Evolutionary conservation across 148 eudicot genomes (phyloP).

Genomic region (Bassia scoparia): DNA sequence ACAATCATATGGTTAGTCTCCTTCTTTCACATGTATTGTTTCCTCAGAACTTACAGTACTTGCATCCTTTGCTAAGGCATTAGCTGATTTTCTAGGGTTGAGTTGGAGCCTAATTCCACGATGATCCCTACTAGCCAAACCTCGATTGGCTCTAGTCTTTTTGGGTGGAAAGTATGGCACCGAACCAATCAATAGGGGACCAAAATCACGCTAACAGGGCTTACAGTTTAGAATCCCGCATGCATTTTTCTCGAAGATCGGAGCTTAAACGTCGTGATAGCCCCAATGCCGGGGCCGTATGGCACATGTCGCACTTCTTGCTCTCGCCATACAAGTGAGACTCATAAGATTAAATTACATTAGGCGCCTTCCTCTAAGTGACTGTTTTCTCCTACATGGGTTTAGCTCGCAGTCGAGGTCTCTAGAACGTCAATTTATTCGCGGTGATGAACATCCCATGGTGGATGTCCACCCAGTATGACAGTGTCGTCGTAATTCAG

Average conservation of each 20-base stretch:
- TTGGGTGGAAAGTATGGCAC: conserved; percentile 65
- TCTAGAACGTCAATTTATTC: too few species aligned
- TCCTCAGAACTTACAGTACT: conserved; percentile 38
- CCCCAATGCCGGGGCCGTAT: too few species aligned
- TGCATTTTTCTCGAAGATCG: too few species aligned
- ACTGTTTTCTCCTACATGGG: conserved; percentile 55
- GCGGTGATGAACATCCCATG: too few species aligned
- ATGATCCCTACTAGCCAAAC: conserved; percentile 51
- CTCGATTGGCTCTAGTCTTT: conserved; percentile 56
- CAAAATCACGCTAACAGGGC: too few species aligned
- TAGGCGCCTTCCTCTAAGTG: conserved; percentile 40
- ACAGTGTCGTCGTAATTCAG: too few species aligned
- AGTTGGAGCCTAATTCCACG: conserved; percentile 46
- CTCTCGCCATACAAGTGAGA: conserved; percentile 55
- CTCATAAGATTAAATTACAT: conserved; percentile 41
- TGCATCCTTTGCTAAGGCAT: conserved; percentile 24
- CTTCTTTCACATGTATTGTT: conserved; percentile 39
- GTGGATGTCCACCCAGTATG: too few species aligned
- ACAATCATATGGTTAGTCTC: conserved; percentile 26
- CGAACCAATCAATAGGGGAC: too few species aligned
- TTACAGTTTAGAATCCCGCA: too few species aligned
- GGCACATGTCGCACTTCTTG: too few species aligned
- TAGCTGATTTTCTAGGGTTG: conserved; percentile 29
- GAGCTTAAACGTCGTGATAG: too few species aligned
- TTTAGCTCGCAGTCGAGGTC: conserved; percentile 36